These are phyloP conservation scores for Pseudocercospora crystallina DNA, from an alignment of 2,329 filamentous ascomycete genomes.

Conservation along the genomic window DNA sequence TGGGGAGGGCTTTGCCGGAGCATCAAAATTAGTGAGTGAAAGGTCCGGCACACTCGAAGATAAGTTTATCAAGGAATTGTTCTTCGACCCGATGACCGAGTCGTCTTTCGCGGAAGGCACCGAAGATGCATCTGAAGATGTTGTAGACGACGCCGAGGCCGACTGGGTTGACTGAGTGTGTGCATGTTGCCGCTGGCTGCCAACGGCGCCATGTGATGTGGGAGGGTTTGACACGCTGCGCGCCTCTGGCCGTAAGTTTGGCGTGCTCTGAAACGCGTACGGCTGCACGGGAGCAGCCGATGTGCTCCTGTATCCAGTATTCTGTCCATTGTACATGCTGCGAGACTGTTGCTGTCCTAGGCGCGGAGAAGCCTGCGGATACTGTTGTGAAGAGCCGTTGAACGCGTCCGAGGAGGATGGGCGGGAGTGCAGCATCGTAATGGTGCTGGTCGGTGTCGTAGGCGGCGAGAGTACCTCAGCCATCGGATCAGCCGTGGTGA, in stretches of 20 bases:
- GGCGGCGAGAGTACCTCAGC: conserved; percentile 50
- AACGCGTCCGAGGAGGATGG: conserved; percentile 49
- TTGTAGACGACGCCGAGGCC: conserved; percentile 45
- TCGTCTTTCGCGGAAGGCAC: conserved; percentile 37
- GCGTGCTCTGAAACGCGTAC: conserved; percentile 52
- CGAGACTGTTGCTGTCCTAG: conserved; percentile 43
- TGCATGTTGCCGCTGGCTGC: conserved; percentile 38
- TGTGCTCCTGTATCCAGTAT: conserved; percentile 43
- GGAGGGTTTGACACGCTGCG: conserved; percentile 57
- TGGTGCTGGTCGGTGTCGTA: conserved; percentile 47
- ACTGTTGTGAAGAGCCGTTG: conserved; percentile 38
- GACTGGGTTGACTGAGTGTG: conserved; percentile 39
- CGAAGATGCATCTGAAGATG: conserved; percentile 48
- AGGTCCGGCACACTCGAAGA: conserved; percentile 55
- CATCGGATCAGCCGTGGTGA: conserved; percentile 34
- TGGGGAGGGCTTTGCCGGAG: conserved; percentile 66
- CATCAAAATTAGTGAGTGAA: conserved; percentile 55
- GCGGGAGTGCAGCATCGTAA: conserved; percentile 50
- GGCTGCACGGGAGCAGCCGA: conserved; percentile 48
- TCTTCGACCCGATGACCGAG: conserved; percentile 33
- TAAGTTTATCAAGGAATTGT: conserved; percentile 46
- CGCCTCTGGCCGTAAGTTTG: conserved; percentile 57
- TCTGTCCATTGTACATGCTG: conserved; percentile 44
- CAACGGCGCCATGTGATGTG: conserved; percentile 21
- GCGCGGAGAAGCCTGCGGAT: conserved; percentile 39